Evolutionary conservation across 441 rosid genomes (phyloP).

Genomic region (Croton laevigatus): DNA sequence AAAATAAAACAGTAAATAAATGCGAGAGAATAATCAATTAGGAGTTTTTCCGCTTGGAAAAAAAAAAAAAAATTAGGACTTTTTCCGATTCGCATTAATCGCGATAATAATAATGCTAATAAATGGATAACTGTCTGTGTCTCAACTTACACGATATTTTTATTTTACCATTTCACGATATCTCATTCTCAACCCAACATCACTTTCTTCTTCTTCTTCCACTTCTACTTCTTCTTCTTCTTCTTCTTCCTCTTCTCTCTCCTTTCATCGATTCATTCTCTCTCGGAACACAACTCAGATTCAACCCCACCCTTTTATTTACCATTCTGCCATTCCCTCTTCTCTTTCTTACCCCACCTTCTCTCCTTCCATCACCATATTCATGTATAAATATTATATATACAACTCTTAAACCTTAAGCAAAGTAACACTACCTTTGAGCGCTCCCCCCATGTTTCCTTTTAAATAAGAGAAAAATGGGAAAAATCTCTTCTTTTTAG

Average conservation of each 20-base stretch:
- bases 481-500: background rate
- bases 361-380: slow-evolving; percentile 4
- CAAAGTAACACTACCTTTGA: too few species aligned
- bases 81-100: background rate
- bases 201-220: background rate
- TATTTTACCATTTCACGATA: slow-evolving; percentile 9
- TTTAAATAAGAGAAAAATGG: background rate
- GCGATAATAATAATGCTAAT: background rate
- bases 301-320: background rate
- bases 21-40: too few species aligned
- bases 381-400: background rate
- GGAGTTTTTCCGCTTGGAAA: background rate
- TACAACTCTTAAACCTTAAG: background rate
- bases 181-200: slow-evolving; percentile 12
- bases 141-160: slow-evolving; percentile 1
- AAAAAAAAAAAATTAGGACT: background rate
- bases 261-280: slow-evolving; percentile 6
- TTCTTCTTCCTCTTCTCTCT: slow-evolving; percentile 2
- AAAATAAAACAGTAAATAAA: background rate
- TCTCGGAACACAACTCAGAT: slow-evolving; percentile 4
- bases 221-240: background rate
- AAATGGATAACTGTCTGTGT: background rate
- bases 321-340: slow-evolving; percentile 18
- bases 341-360: background rate
- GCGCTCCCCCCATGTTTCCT: too few species aligned